Conservation (phyloP, 768 basidiomycete species). For the Leccinum disarticulatum region DNA sequence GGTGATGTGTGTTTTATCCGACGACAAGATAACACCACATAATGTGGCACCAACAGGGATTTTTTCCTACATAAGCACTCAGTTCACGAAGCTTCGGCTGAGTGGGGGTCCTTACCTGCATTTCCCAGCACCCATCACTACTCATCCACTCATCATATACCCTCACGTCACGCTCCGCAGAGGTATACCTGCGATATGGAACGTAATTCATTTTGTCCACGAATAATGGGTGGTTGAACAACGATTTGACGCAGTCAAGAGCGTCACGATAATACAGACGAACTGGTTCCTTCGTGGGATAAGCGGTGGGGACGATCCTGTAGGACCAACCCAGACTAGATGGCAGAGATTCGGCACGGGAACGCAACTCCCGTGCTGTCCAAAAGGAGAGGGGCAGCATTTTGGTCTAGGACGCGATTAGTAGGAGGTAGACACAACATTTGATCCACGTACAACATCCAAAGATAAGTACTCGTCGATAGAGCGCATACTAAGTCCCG, state of each 20-base stretch:
- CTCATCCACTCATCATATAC: neutral
- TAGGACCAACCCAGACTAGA: conserved; percentile 17
- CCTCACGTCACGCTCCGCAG: neutral
- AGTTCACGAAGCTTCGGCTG: too few species aligned
- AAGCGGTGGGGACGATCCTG: conserved; percentile 1
- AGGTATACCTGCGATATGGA: neutral
- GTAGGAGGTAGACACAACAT: too few species aligned
- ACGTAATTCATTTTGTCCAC: conserved; percentile 13
- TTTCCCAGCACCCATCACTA: too few species aligned
- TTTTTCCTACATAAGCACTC: too few species aligned
- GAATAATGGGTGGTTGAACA: conserved; percentile 21
- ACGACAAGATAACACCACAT: too few species aligned
- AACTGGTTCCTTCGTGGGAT: conserved; percentile 23
- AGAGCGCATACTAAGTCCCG: neutral
- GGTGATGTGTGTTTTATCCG: too few species aligned
- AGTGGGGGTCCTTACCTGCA: too few species aligned
- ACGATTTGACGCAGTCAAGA: conserved; percentile 25
- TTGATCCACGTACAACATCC: too few species aligned
- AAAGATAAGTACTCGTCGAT: neutral
- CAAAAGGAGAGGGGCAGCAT: neutral
- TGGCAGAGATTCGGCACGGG: neutral
- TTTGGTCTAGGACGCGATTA: neutral
- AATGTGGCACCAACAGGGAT: too few species aligned
- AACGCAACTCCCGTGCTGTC: neutral
- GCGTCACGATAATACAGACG: conserved; percentile 26